These are phyloP conservation scores for Candida orba DNA, from an alignment of 805 yeast species.

Conservation along the genomic window DNA sequence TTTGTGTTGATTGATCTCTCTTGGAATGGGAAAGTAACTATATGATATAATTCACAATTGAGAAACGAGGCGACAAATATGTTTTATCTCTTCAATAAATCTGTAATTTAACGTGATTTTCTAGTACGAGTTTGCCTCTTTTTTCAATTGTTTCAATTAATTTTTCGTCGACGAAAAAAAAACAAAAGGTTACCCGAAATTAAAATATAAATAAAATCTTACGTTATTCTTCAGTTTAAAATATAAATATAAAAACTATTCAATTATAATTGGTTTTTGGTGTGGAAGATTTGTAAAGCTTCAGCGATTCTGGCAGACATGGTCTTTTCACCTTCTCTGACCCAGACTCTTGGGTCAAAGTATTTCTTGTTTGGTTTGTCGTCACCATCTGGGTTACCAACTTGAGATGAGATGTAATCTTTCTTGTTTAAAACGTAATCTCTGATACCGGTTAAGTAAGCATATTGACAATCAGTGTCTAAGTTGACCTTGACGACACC, in stretches of 20 bases:
- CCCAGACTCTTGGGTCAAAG: slow-evolving; percentile 99
- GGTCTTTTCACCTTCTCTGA: slow-evolving; percentile 99
- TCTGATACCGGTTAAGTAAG: slow-evolving; percentile 94
- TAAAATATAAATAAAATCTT: no score
- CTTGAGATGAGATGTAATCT: slow-evolving; percentile 83
- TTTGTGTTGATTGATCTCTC: not conserved
- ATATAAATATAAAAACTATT: no score
- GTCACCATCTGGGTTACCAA: slow-evolving; percentile 99
- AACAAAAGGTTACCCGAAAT: not conserved
- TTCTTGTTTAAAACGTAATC: slow-evolving; percentile 94
- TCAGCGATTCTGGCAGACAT: slow-evolving; percentile 80
- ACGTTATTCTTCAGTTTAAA: no score
- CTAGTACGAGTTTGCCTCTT: slow-evolving; percentile 1
- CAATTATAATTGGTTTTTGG: slow-evolving; percentile 50
- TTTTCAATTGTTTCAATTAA: not conserved
- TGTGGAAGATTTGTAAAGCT: slow-evolving; percentile 83
- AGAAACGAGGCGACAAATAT: not conserved
- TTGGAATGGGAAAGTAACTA: not conserved
- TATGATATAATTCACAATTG: not conserved
- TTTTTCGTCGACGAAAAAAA: slow-evolving; percentile 4
- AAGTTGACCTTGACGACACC: slow-evolving; percentile 99
- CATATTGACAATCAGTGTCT: slow-evolving; percentile 98
- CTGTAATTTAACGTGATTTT: not conserved
- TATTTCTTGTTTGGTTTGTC: slow-evolving; percentile 99
- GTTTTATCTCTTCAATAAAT: not conserved